Evolutionary conservation across 1,284 basidiomycete species (phyloP), one percentile per base, ranked within the genome.

Genomic region (Blastosporella zonata): DNA sequence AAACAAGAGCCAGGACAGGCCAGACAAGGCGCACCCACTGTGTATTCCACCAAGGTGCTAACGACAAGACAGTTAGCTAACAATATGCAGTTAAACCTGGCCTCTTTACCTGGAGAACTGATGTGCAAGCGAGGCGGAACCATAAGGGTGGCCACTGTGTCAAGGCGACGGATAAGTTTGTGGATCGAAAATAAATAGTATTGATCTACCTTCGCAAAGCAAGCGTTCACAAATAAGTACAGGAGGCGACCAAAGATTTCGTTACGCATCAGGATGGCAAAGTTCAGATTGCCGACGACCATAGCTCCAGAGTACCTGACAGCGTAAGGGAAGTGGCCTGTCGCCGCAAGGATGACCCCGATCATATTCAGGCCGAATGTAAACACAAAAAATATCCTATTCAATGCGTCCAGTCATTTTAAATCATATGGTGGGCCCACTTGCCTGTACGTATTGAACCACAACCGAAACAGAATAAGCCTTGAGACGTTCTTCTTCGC

Each of bases 31-130:
- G 57, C 86, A 89, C 10, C 85, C 85, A 43, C 79, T 80, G 58
- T 89, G 86, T 53, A 89, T 86, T 21, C 86, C 87, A 31, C 86
- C 87, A 29, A 88, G 74, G 66, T 88, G 86, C 76, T n/a, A n/a
- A n/a, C n/a, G n/a, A n/a, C n/a, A n/a, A n/a, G n/a, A n/a, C n/a
- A n/a, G n/a, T n/a, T n/a, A n/a, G n/a, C n/a, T n/a, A n/a, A n/a
- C n/a, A n/a, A n/a, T n/a, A n/a, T n/a, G n/a, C n/a, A n/a, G n/a
- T n/a, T n/a, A n/a, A n/a, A n/a, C n/a, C n/a, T n/a, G n/a, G n/a
- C n/a, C n/a, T n/a, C n/a, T n/a, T n/a, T n/a, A n/a, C n/a, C n/a
- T 87, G 83, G 27, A 87, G 74, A 6, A 79, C 75, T 15, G 84
- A 86, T 2, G 85, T 87, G 64, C 82, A 84, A 15, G 74, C 80